Evolutionary conservation across 495 filamentous ascomycete genomes (phyloP).

Genomic region (Chaetomium tenue): DNA sequence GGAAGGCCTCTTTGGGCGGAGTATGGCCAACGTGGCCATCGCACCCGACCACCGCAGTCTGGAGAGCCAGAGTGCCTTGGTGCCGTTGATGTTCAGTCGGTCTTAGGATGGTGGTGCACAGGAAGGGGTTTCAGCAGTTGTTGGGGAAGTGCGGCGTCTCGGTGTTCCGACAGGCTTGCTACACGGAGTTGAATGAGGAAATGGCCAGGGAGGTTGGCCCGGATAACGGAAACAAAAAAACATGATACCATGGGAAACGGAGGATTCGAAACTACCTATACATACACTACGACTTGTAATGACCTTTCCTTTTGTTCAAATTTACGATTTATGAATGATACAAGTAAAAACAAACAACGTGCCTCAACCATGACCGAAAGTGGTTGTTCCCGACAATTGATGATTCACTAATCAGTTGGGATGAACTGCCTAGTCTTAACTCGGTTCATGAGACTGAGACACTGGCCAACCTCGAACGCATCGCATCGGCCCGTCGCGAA

Average conservation of each 20-base stretch:
- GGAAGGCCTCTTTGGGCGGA: constrained; percentile 46
- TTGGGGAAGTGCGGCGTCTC: not conserved
- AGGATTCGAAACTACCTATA: constrained; percentile 1
- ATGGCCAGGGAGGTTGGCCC: not conserved
- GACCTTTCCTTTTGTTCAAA: constrained; percentile 13
- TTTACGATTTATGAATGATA: constrained; percentile 14
- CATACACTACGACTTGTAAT: constrained; percentile 14
- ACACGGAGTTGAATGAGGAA: constrained; percentile 1
- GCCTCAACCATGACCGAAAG: not conserved
- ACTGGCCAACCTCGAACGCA: not conserved
- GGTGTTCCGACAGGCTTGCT: not conserved
- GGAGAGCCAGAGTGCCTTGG: constrained; percentile 42
- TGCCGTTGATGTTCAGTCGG: constrained; percentile 54
- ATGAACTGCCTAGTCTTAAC: too few species aligned
- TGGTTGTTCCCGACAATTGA: not conserved
- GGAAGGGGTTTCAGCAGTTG: not conserved
- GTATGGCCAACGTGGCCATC: constrained; percentile 28
- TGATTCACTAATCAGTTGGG: too few species aligned
- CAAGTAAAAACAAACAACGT: not conserved
- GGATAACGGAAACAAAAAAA: not conserved
- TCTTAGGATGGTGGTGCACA: constrained; percentile 14
- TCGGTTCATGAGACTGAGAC: not conserved
- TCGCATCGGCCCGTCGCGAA: not conserved
- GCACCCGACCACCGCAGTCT: constrained; percentile 39
- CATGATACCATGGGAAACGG: constrained; percentile 16